Conservation (phyloP, 148 eudicot genomes). For the Diospyros kaki region DNA sequence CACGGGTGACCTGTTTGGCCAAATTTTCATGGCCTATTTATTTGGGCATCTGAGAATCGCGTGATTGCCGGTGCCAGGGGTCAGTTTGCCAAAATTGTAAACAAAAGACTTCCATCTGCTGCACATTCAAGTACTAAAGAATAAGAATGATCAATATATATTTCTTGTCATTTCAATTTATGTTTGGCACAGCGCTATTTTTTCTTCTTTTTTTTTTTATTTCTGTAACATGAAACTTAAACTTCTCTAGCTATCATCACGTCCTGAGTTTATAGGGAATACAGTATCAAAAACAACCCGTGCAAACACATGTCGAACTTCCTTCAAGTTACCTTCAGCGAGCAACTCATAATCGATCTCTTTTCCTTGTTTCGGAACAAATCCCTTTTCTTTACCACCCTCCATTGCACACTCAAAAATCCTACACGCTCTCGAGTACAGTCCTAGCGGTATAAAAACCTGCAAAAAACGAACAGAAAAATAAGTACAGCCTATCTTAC, state of each 20-base stretch:
- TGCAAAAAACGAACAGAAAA: slow-evolving; percentile 28
- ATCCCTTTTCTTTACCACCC: slow-evolving; percentile 44
- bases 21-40: too few relatives aligned
- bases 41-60: too few relatives aligned
- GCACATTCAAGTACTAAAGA: too few relatives aligned
- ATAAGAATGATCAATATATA: background rate
- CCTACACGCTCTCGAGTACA: slow-evolving; percentile 48
- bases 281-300: slow-evolving; percentile 78
- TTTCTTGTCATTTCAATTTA: background rate
- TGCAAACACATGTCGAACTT: slow-evolving; percentile 72
- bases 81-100: too few relatives aligned
- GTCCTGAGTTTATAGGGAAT: slow-evolving; percentile 36
- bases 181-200: background rate
- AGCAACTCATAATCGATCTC: slow-evolving; percentile 60
- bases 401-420: slow-evolving; percentile 52
- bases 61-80: too few relatives aligned
- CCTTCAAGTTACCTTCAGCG: slow-evolving; percentile 52
- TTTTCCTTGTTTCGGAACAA: slow-evolving; percentile 52
- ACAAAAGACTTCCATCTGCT: background rate
- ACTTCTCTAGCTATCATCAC: background rate
- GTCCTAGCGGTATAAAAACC: slow-evolving; percentile 60
- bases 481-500: too few relatives aligned
- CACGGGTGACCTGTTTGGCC: too few relatives aligned
- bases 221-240: background rate
- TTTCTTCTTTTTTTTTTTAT: background rate